phyloP scores from a whole-genome alignment of 176 grass and related monocot genomes.

The Tillandsia leiboldiana region DNA sequence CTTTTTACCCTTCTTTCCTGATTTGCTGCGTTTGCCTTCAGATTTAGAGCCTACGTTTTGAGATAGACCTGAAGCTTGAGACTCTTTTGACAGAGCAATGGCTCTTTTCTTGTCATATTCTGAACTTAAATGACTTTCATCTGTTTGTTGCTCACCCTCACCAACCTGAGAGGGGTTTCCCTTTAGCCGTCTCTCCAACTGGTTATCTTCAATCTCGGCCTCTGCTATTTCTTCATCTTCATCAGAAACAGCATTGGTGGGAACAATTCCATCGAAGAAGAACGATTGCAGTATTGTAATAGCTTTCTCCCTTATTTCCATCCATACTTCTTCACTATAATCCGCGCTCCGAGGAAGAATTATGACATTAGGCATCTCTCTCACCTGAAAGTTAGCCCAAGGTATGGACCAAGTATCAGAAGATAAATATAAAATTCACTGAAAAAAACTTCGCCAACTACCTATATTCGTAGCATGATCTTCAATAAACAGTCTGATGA shows the following conservation, averaged over 20 bases:
- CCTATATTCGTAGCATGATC: no score
- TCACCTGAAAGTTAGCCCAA: conserved; percentile 45
- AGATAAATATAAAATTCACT: neutral
- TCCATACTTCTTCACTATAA: conserved; percentile 98
- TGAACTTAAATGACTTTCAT: conserved; percentile 58
- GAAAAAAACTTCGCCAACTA: neutral
- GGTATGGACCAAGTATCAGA: neutral
- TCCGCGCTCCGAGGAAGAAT: conserved; percentile 92
- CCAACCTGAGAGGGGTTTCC: conserved; percentile 30
- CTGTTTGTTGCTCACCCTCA: conserved; percentile 45
- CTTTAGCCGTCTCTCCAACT: conserved; percentile 42
- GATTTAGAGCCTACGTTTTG: conserved; percentile 40
- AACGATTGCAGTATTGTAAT: conserved; percentile 85
- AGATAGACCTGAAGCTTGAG: conserved; percentile 37
- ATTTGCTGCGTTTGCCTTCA: conserved; percentile 64
- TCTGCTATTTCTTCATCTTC: conserved; percentile 73
- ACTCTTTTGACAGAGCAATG: conserved; percentile 42
- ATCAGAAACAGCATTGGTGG: conserved; percentile 67
- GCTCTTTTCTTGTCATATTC: conserved; percentile 57
- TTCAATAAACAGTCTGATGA: no score
- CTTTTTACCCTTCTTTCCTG: conserved; percentile 96
- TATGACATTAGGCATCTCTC: conserved; percentile 97
- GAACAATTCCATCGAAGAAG: conserved; percentile 85
- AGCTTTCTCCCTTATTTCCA: conserved; percentile 96
- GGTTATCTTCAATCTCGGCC: conserved; percentile 58